Evolutionary conservation across 495 filamentous ascomycete species (phyloP).

Genomic region (Thozetella sp.): DNA sequence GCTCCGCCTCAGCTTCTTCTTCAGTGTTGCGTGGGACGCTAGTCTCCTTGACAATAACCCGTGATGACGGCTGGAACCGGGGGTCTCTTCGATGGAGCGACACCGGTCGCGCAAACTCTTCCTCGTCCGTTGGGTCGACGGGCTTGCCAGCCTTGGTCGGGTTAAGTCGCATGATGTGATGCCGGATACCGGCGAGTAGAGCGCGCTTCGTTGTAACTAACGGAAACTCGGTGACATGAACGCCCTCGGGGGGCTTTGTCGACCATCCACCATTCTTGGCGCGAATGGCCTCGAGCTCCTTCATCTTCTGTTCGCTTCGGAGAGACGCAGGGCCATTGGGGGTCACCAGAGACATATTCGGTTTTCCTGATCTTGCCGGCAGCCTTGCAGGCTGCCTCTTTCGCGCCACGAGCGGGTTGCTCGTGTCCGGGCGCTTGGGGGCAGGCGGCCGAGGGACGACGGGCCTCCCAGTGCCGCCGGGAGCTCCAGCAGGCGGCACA

Average conservation of each 20-base stretch:
- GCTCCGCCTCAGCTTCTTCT: conserved; percentile 72
- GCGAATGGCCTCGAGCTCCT: conserved; percentile 28
- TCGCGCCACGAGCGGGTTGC: conserved; percentile 68
- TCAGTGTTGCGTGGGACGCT: conserved; percentile 43
- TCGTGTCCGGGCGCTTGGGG: conserved; percentile 38
- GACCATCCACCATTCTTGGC: conserved; percentile 63
- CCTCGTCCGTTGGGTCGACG: conserved; percentile 73
- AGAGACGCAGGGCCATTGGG: neutral
- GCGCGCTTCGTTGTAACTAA: conserved; percentile 80
- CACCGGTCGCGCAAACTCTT: conserved; percentile 85
- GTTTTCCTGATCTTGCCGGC: neutral
- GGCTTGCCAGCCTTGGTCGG: conserved; percentile 21
- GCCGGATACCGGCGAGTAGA: conserved; percentile 76
- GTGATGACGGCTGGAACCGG: conserved; percentile 62
- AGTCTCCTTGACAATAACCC: conserved; percentile 55
- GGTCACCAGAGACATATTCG: neutral
- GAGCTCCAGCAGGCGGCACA: conserved; percentile 52
- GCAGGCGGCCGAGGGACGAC: conserved; percentile 44
- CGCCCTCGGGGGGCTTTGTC: conserved; percentile 49
- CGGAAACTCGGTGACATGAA: conserved; percentile 59
- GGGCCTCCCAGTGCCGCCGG: conserved; percentile 15
- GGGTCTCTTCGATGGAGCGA: conserved; percentile 88
- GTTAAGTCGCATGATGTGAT: conserved; percentile 80
- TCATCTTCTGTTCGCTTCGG: conserved; percentile 8
- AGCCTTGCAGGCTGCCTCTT: conserved; percentile 43